These are phyloP conservation scores for Paracoccidioides brasiliensis DNA, from an alignment of 2,329 filamentous ascomycete species.

Conservation along the genomic window DNA sequence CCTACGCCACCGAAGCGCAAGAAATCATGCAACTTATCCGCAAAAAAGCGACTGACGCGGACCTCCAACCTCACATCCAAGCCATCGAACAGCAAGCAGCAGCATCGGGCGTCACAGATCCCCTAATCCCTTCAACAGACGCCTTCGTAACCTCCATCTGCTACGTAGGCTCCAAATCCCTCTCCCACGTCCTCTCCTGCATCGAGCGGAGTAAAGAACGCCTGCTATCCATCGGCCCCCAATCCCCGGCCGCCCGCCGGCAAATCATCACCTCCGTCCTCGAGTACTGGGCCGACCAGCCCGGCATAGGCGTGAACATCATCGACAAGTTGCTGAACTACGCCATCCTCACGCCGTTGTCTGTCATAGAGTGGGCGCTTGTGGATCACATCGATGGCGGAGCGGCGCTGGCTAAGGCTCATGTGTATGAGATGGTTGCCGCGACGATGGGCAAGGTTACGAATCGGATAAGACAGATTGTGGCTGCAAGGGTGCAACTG, in stretches of 20 bases:
- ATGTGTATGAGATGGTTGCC: constrained; percentile 81
- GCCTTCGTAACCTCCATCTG: constrained; percentile 89
- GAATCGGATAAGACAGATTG: constrained; percentile 68
- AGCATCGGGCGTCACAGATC: constrained; percentile 55
- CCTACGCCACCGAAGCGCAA: constrained; percentile 72
- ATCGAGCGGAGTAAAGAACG: constrained; percentile 91
- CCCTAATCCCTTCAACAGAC: constrained; percentile 76
- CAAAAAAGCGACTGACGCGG: constrained; percentile 72
- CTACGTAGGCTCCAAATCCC: constrained; percentile 84
- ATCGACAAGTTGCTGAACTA: constrained; percentile 97
- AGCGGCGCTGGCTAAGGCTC: constrained; percentile 54
- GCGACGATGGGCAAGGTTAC: constrained; percentile 86
- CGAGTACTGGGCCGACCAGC: constrained; percentile 84
- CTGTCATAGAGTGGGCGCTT: constrained; percentile 83
- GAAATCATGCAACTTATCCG: constrained; percentile 67
- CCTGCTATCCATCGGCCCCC: constrained; percentile 62
- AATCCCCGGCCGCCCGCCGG: constrained; percentile 60
- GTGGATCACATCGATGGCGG: constrained; percentile 52
- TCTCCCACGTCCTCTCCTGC: constrained; percentile 88
- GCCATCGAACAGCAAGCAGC: constrained; percentile 68
- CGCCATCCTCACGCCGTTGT: constrained; percentile 74
- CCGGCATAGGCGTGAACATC: constrained; percentile 81
- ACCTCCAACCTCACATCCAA: constrained; percentile 70
- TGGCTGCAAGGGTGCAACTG: constrained; percentile 47
- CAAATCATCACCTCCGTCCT: constrained; percentile 89